Base-by-base conservation (phyloP, 2,329 filamentous ascomycete genomes). In the Zymoseptoria brevis region DNA sequence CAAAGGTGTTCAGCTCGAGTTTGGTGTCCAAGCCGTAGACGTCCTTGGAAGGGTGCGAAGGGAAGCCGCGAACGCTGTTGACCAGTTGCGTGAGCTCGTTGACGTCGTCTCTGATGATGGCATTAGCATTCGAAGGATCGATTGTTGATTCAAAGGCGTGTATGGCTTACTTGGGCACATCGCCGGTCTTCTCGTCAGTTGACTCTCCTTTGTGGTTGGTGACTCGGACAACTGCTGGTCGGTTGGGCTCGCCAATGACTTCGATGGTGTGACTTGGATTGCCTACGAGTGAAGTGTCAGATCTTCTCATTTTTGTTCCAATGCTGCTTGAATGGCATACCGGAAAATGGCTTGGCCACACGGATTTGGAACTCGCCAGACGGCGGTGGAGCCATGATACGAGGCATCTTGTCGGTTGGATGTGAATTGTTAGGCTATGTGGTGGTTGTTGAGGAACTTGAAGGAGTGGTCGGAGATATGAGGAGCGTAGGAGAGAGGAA, bases 161-260 rank as follows among this genome's bases (percentile, higher is more conserved):
- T 8, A 9, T 19, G 35, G 60, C 67, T 30, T 63, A 72, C 69
- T 66, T 66, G 51, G 73, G 69, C 16, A 76, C 70, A 48, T 73
- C 68, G 19, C 75, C 75, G 54, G 66, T 67, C 67, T 76, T 77
- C 66, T 76, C 72, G 2, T 67, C 67, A 53, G 71, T 72, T 61
- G 56, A 63, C 57, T 60, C 65, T 62, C 72, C 68, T 53, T 69
- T 70, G 61, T 72, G 67, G 41, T 72, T 63, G 24, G 68, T 70
- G 26, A 67, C 62, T 48, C 69, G 68, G 58, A 76, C 68, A 55
- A 65, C 68, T 52, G 75, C 75, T 16, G 72, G 64, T 50, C 74
- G 72, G 66, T 77, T 75, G 53, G 71, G 72, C 64, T 74, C 73
- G 60, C 75, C 75, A 41, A 75, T 74, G 56, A 77, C 71, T 61